phyloP scores from a whole-genome alignment of 2,329 filamentous ascomycete species.

The Fusarium protoensiforme region DNA sequence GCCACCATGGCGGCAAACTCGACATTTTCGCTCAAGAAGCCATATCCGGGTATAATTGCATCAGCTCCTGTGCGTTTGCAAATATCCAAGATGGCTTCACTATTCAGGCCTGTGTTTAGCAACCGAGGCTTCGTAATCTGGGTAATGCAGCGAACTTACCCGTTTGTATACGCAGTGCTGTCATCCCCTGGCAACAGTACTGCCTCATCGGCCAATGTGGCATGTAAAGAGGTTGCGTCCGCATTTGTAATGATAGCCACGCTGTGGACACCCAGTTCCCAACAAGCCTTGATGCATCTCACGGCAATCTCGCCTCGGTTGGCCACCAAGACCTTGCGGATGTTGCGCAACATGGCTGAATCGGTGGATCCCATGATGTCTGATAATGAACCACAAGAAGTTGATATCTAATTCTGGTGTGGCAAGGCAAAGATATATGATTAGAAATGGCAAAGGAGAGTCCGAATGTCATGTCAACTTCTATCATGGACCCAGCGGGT shows the following conservation, averaged over 20 bases:
- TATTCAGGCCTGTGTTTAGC: conserved; percentile 16
- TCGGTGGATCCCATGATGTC: conserved; percentile 3
- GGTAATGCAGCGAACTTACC: background rate
- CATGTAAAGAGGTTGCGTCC: conserved; percentile 60
- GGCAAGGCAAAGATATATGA: background rate
- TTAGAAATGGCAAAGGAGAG: background rate
- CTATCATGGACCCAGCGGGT: background rate
- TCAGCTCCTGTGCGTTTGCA: conserved; percentile 58
- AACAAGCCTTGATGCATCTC: conserved; percentile 59
- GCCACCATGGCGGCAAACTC: conserved; percentile 66
- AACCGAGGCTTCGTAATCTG: background rate
- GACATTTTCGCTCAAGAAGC: conserved; percentile 45
- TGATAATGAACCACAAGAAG: background rate
- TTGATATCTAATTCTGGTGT: background rate
- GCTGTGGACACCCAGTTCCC: conserved; percentile 60
- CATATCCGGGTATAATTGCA: conserved; percentile 60
- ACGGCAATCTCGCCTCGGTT: conserved; percentile 70
- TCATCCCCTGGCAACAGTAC: conserved; percentile 52
- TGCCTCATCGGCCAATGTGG: conserved; percentile 60
- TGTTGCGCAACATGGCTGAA: background rate
- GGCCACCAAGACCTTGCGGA: conserved; percentile 59
- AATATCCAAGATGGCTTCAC: conserved; percentile 43
- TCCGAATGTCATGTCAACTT: background rate
- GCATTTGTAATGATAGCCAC: conserved; percentile 65
- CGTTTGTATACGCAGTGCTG: background rate